phyloP scores from a whole-genome alignment of 345 rosid species.

The Litchi chinensis region DNA sequence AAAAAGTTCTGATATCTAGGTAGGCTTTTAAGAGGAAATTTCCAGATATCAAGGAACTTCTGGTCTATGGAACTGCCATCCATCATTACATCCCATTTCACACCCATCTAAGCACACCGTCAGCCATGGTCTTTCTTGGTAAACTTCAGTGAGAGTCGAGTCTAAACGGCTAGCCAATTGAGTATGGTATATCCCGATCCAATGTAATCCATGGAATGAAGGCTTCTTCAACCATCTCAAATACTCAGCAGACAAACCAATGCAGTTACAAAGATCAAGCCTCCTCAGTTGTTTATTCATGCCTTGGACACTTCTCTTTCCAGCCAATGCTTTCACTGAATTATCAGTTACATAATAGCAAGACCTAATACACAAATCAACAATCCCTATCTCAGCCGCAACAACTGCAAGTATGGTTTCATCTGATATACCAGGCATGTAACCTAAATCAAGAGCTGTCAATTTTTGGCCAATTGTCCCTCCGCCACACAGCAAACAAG shows the following conservation, averaged over 20 bases:
- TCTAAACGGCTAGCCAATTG: slow-evolving; percentile 34
- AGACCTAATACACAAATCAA: slow-evolving; percentile 55
- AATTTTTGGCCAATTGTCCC: slow-evolving; percentile 52
- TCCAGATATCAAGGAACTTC: slow-evolving; percentile 4
- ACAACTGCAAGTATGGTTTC: slow-evolving; percentile 40
- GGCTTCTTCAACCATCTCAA: slow-evolving; percentile 46
- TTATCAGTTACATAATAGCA: slow-evolving; percentile 58
- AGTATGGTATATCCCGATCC: slow-evolving; percentile 59
- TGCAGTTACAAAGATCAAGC: slow-evolving; percentile 65
- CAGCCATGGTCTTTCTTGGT: slow-evolving; percentile 54
- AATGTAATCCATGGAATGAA: slow-evolving; percentile 51
- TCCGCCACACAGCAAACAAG: slow-evolving; percentile 42
- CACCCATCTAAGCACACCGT: slow-evolving; percentile 65
- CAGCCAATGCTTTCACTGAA: slow-evolving; percentile 50
- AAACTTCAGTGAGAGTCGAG: slow-evolving; percentile 25
- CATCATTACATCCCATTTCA: slow-evolving; percentile 70
- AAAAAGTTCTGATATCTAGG: not conserved
- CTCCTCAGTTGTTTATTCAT: slow-evolving; percentile 43
- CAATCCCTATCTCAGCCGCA: slow-evolving; percentile 39
- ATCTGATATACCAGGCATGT: slow-evolving; percentile 68
- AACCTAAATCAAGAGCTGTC: slow-evolving; percentile 58
- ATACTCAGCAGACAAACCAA: slow-evolving; percentile 42
- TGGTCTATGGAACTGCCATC: slow-evolving; percentile 61
- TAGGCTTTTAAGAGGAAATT: not conserved
- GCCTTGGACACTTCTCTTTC: slow-evolving; percentile 34